These are phyloP conservation scores for Fusarium anthophilum DNA, from an alignment of 2,329 filamentous ascomycete species.

Conservation along the genomic window DNA sequence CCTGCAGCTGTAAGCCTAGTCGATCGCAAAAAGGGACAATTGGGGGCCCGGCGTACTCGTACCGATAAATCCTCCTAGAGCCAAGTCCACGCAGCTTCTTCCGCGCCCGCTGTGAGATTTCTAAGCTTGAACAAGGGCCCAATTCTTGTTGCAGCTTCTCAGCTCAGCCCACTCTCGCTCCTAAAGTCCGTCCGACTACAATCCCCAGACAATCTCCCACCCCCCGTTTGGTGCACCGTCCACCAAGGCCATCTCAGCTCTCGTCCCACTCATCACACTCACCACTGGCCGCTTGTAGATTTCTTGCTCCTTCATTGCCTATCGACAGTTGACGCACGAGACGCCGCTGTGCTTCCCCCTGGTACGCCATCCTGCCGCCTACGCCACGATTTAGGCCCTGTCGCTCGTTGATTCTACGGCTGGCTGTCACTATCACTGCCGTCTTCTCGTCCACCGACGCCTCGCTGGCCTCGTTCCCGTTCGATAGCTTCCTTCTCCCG, in stretches of 20 bases:
- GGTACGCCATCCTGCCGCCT: slow-evolving; percentile 39
- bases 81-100: slow-evolving; percentile 38
- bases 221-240: slow-evolving; percentile 40
- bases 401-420: slow-evolving; percentile 39
- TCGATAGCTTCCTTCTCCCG: slow-evolving; percentile 26
- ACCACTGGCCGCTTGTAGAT: slow-evolving; percentile 32
- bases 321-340: slow-evolving; percentile 35
- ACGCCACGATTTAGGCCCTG: slow-evolving; percentile 39
- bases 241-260: slow-evolving; percentile 42
- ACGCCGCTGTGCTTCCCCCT: slow-evolving; percentile 35
- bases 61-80: slow-evolving; percentile 12
- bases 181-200: slow-evolving; percentile 32
- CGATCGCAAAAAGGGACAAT: slow-evolving; percentile 17
- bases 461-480: slow-evolving; percentile 32
- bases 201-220: slow-evolving; percentile 39
- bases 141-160: slow-evolving; percentile 35
- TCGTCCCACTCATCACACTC: slow-evolving; percentile 45
- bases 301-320: slow-evolving; percentile 35
- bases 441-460: slow-evolving; percentile 26
- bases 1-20: neutral
- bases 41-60: slow-evolving; percentile 19
- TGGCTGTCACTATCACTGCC: slow-evolving; percentile 32
- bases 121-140: slow-evolving; percentile 34
- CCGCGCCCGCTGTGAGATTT: slow-evolving; percentile 37
- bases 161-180: slow-evolving; percentile 36